Evolutionary conservation across 306 rosid species (phyloP), one percentile per base, ranked within the genome.

Genomic region (Sechiopsis laciniata): DNA sequence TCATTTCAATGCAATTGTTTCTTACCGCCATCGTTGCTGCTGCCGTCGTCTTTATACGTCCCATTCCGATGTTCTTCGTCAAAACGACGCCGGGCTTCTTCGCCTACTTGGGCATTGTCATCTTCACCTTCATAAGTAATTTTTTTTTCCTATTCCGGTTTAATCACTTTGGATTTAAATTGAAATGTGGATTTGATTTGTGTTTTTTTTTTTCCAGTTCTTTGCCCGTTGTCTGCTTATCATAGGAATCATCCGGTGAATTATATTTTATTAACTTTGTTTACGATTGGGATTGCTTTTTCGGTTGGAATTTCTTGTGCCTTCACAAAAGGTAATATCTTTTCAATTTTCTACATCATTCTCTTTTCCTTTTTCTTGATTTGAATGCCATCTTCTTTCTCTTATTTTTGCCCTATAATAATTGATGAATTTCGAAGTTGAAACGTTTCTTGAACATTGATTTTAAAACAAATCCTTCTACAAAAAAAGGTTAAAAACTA

Each of bases 1-100:
- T 83, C 13, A 26, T 83, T 15, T 55, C 76, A 40, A 65, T 80
- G 63, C 86, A 80, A 52, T 37, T 83, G 51, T 80, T 78, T 58
- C 80, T 83, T 74, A 77, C 86, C 63, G 52, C 37, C 10, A 66
- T 52, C 5, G 55, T 80, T 2, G 76, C 80, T 22, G 62, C 78
- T 35, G 12, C 50, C 13, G 76, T 80, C 14, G 76, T 80, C 7
- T 64, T 55, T 15, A 1, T 74, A 20, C 69, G 58, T 3, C 76
- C 73, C 6, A 75, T 78, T 0, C 75, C 82, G 2, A 1, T 10
- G 2, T 82, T 82, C 71, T 58, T 76, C 42, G 50, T 55, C 40
- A 72, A 32, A 46, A 80, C 86, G 24, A 35, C 54, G 0, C 37
- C 80, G 3, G 86, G 86, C 20, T 2, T 78, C 0, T 8, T 65